Conservation (phyloP, 2,329 filamentous ascomycete genomes). For the Monilinia polystroma region DNA sequence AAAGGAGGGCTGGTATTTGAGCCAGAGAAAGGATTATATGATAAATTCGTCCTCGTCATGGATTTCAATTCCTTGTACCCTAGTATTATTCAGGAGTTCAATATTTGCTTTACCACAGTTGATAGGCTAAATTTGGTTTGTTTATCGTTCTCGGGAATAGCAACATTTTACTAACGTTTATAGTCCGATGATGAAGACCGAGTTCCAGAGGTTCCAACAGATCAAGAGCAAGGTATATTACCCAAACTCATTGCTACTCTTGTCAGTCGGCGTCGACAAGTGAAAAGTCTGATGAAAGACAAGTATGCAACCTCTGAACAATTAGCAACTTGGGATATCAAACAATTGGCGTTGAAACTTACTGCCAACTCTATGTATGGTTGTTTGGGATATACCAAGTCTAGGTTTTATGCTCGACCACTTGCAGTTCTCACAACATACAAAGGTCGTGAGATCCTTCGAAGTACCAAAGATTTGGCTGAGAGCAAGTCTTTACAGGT, state of each 20-base stretch:
- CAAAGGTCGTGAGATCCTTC: constrained; percentile 95
- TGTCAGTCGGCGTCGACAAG: constrained; percentile 82
- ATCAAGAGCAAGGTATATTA: constrained; percentile 79
- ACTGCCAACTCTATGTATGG: constrained; percentile 99
- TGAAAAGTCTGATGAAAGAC: constrained; percentile 96
- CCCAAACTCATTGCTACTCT: constrained; percentile 89
- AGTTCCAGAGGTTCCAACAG: constrained; percentile 80
- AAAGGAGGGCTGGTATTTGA: constrained; percentile 98
- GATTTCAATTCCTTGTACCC: constrained; percentile 99
- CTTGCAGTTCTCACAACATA: constrained; percentile 93
- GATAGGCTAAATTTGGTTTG: constrained; percentile 71
- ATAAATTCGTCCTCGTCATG: constrained; percentile 98
- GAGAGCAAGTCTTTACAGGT: constrained; percentile 89
- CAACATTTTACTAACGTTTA: constrained; percentile 31
- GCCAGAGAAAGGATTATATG: constrained; percentile 94
- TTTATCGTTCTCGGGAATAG: constrained; percentile 22
- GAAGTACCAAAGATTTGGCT: constrained; percentile 92
- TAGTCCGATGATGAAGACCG: constrained; percentile 77
- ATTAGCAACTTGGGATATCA: constrained; percentile 94
- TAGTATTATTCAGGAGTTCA: constrained; percentile 99
- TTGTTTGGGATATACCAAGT: constrained; percentile 94
- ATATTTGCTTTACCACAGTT: constrained; percentile 98
- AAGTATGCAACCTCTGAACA: constrained; percentile 83
- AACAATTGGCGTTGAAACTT: constrained; percentile 92
- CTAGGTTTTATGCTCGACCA: constrained; percentile 93